phyloP scores from a whole-genome alignment of 306 rosid species.

The Cucurbita moschata region DNA sequence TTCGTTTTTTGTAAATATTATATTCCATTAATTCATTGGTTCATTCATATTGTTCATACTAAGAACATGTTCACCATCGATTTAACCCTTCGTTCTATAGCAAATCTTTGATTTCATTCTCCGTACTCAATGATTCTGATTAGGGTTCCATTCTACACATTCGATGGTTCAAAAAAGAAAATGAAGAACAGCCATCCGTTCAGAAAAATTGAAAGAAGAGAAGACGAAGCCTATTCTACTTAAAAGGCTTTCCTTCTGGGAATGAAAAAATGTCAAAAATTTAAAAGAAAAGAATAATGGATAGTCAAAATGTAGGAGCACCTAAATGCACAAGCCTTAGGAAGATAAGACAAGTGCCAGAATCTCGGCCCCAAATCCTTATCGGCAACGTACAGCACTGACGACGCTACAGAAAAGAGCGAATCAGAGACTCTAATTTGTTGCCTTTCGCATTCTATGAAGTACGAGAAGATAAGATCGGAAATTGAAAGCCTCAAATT shows the following conservation, averaged over 20 bases:
- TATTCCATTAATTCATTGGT: neutral
- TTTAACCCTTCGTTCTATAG: no score
- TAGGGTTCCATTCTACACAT: no score
- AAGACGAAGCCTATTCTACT: no score
- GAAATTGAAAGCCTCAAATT: neutral
- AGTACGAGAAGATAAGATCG: neutral
- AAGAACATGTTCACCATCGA: no score
- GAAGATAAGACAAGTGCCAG: conserved; percentile 31
- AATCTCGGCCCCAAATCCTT: conserved; percentile 48
- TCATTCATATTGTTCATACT: neutral
- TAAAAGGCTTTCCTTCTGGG: no score
- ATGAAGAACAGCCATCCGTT: neutral
- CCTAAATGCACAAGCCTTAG: conserved; percentile 49
- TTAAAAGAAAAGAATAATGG: neutral
- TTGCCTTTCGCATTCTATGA: conserved; percentile 32
- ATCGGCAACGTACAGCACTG: conserved; percentile 95
- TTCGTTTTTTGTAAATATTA: no score
- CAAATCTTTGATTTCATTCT: no score
- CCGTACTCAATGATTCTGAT: no score
- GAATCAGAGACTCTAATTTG: conserved; percentile 92
- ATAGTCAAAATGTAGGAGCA: conserved; percentile 25
- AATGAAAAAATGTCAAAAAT: neutral
- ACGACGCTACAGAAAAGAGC: conserved; percentile 26
- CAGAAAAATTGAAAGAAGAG: neutral
- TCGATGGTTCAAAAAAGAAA: no score